Base-by-base conservation (phyloP, 306 rosid species). In the Trichosanthes cucumerina region DNA sequence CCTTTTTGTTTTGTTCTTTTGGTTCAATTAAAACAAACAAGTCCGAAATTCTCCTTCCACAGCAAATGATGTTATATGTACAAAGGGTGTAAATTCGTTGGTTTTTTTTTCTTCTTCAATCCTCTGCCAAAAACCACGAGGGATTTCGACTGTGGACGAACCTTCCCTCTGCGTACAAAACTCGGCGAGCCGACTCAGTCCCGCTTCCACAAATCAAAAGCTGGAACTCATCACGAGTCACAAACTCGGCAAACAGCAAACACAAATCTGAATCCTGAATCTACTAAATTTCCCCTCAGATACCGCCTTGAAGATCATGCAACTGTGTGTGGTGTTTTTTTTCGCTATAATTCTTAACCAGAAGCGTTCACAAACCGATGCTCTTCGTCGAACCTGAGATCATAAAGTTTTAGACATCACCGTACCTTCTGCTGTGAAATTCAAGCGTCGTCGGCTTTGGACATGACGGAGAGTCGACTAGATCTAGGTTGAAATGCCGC, bases 381-480 rank as follows among this genome's bases (percentile, higher is more conserved):
- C 8, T 52, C 54, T 43, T 38, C 65, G 14, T 16, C 44, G 24
- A 60, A 78, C 83, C 59, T 71, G 84, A 81, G 83, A 79, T 86
- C 83, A 81, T 75, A 68, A 81, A 80, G 79, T 34, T 47, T 75
- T 69, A 81, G 81, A 77, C 80, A 50, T 79, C 78, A 83, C 81
- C 80, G 44, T 79, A 89, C 87, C 92, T 88, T 88, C 88, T 60
- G 79, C 64, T 31, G 33, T 12, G 15, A 41, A 75, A 74, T 63
- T 87, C 88, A 89, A 56, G 79, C 76, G 81, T 80, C 85, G 9
- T 83, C 83, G 7, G 90, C 87, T 86, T 85, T 91, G 54, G 87
- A 81, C 96, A 88, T 90, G 82, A 84, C 64, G 3, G 91, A 88
- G 75, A 96, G 98, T 2, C 98, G 96, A 79, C 98, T 96, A 21